A percentile compares a stretch with the other conserved stretches of the same genome.
Conservation (phyloP, 1,139 yeast genomes). For the Meyerozyma sp. region DNA sequence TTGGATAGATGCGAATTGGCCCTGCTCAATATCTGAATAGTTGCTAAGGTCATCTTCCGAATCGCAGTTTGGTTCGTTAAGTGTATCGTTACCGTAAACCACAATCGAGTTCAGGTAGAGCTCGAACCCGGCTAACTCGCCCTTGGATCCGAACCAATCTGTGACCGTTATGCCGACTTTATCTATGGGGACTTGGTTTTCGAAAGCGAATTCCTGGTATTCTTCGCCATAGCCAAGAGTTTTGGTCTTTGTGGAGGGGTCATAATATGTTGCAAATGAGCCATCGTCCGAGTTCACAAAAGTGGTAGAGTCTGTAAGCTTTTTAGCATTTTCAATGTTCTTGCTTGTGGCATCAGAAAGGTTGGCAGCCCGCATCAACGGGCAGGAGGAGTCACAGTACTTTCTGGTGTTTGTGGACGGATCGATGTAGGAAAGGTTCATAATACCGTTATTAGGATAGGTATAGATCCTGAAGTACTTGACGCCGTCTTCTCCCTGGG, state of each 20-base stretch:
- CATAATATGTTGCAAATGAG: conserved; percentile 32
- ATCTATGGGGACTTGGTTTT: conserved; percentile 59
- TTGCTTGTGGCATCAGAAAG: conserved; percentile 20
- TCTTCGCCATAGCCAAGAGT: conserved; percentile 43
- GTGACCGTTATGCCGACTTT: conserved; percentile 61
- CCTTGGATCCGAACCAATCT: conserved; percentile 65
- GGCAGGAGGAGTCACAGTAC: conserved; percentile 87
- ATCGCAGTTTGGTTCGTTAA: conserved; percentile 63
- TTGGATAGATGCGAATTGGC: conserved; percentile 29
- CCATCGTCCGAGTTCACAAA: conserved; percentile 33
- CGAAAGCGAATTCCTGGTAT: conserved; percentile 80
- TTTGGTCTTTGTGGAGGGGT: conserved; percentile 36
- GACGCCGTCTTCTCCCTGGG: conserved; percentile 50
- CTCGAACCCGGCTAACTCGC: conserved; percentile 70
- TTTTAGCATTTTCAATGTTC: conserved; percentile 13
- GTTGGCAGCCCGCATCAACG: conserved; percentile 38
- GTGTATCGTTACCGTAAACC: conserved; percentile 67
- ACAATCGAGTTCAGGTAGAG: conserved; percentile 58
- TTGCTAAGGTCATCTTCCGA: conserved; percentile 23
- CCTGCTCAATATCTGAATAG: conserved; percentile 26
- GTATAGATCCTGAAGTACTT: conserved; percentile 69
- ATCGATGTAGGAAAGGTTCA: conserved; percentile 85
- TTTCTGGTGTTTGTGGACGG: conserved; percentile 53
- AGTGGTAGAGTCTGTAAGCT: conserved; percentile 17
- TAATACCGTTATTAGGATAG: conserved; percentile 78